Conservation (phyloP, 345 rosid species). For the Rhizophora mangle region DNA sequence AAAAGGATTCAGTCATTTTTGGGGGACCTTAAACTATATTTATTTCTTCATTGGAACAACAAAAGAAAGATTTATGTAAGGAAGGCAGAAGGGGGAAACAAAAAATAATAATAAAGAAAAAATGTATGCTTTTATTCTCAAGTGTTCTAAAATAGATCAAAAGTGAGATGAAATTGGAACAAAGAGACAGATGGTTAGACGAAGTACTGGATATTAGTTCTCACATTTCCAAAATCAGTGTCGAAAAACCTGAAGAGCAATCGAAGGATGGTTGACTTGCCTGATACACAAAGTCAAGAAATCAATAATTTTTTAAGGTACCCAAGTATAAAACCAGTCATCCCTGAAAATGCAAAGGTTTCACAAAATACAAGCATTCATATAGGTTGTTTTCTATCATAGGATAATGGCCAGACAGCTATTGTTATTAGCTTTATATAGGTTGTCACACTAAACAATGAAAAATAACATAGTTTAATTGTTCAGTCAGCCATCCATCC, state of each 20-base stretch:
- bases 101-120: not conserved
- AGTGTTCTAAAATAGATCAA: not conserved
- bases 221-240: conserved; percentile 77
- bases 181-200: not conserved
- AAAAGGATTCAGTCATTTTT: too few species aligned
- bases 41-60: too few species aligned
- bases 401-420: not conserved
- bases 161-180: not conserved
- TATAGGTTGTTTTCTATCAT: not conserved
- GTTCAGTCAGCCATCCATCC: too few species aligned
- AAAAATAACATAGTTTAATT: too few species aligned
- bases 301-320: conserved; percentile 19
- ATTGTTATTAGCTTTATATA: too few species aligned
- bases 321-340: not conserved
- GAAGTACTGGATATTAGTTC: conserved; percentile 16
- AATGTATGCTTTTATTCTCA: not conserved
- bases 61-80: not conserved
- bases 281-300: conserved; percentile 41
- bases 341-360: not conserved
- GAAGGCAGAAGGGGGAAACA: not conserved
- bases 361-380: not conserved
- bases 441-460: too few species aligned
- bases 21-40: too few species aligned
- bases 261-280: conserved; percentile 95
- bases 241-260: conserved; percentile 87